These are phyloP conservation scores for Hypoxylon sp. DNA, from an alignment of 2,329 filamentous ascomycete genomes.

Conservation along the genomic window DNA sequence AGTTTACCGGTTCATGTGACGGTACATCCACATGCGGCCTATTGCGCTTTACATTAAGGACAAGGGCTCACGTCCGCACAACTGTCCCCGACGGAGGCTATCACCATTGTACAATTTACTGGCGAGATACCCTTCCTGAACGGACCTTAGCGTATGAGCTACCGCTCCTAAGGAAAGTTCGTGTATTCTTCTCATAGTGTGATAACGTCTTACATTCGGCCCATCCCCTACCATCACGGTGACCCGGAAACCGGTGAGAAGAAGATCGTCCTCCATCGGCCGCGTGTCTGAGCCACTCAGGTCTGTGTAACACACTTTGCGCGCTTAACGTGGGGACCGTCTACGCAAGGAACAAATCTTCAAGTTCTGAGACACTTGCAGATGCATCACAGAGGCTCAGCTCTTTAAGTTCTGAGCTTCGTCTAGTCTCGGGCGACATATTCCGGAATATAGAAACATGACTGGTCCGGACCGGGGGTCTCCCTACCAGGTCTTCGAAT, in stretches of 20 bases:
- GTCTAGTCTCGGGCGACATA: slow-evolving; percentile 9
- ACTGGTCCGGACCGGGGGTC: slow-evolving; percentile 13
- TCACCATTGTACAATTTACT: background rate
- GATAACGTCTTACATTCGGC: background rate
- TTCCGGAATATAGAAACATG: slow-evolving; percentile 9
- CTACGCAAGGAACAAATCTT: slow-evolving; percentile 29
- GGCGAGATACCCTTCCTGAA: background rate
- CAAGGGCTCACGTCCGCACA: background rate
- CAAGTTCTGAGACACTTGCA: slow-evolving; percentile 22
- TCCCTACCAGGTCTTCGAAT: slow-evolving; percentile 4
- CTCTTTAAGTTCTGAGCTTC: slow-evolving; percentile 28
- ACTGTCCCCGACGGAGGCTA: background rate
- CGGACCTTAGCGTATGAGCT: background rate
- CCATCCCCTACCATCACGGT: background rate
- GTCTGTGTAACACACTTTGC: slow-evolving; percentile 30
- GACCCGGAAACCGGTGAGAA: slow-evolving; percentile 11
- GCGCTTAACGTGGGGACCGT: slow-evolving; percentile 33
- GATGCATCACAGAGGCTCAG: slow-evolving; percentile 38
- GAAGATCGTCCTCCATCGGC: slow-evolving; percentile 20
- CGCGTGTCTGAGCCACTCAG: slow-evolving; percentile 32
- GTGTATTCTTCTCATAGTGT: background rate
- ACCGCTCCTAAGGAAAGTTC: background rate
- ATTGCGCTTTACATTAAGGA: slow-evolving; percentile 1
- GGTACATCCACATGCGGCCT: slow-evolving; percentile 20
- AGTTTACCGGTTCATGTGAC: slow-evolving; percentile 2